Percentiles rank a stretch among this genome's conserved stretches.
phyloP scores from a whole-genome alignment of 495 filamentous ascomycete species.

The Neurospora sp. region DNA sequence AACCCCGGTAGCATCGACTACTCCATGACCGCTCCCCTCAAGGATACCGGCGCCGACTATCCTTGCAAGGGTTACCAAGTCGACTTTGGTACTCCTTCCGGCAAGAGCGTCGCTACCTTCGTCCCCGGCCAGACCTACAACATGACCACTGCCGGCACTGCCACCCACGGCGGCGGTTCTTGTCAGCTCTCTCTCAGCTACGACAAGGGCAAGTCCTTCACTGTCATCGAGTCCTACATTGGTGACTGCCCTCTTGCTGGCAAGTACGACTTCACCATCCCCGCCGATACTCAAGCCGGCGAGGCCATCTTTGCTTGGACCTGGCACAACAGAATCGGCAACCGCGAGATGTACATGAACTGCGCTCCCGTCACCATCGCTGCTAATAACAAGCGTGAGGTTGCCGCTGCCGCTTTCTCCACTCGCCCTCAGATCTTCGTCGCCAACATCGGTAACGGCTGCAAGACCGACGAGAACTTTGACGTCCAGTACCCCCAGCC shows the following conservation, averaged over 20 bases:
- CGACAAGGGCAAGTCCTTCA: constrained; percentile 51
- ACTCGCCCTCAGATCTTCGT: constrained; percentile 47
- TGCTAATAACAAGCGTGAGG: constrained; percentile 27
- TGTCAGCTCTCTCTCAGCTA: constrained; percentile 57
- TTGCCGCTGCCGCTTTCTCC: constrained; percentile 28
- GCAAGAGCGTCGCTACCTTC: constrained; percentile 37
- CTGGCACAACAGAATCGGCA: constrained; percentile 55
- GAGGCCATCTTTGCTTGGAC: constrained; percentile 57
- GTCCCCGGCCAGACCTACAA: constrained; percentile 46
- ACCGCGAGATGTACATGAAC: constrained; percentile 62
- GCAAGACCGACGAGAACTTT: constrained; percentile 38
- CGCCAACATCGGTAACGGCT: constrained; percentile 47
- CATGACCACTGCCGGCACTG: constrained; percentile 47
- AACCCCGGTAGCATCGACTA: constrained; percentile 34
- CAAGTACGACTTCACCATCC: constrained; percentile 54
- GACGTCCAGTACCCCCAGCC: constrained; percentile 65
- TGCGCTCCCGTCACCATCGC: constrained; percentile 50
- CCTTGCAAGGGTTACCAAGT: constrained; percentile 61
- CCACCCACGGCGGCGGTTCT: constrained; percentile 51
- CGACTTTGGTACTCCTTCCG: constrained; percentile 37
- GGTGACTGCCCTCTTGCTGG: constrained; percentile 47
- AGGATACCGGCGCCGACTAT: constrained; percentile 37
- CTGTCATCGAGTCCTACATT: constrained; percentile 55
- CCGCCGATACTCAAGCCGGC: constrained; percentile 47
- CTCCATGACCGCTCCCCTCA: constrained; percentile 49